phyloP scores from a whole-genome alignment of 495 filamentous ascomycete genomes.

The Neurospora sp. region DNA sequence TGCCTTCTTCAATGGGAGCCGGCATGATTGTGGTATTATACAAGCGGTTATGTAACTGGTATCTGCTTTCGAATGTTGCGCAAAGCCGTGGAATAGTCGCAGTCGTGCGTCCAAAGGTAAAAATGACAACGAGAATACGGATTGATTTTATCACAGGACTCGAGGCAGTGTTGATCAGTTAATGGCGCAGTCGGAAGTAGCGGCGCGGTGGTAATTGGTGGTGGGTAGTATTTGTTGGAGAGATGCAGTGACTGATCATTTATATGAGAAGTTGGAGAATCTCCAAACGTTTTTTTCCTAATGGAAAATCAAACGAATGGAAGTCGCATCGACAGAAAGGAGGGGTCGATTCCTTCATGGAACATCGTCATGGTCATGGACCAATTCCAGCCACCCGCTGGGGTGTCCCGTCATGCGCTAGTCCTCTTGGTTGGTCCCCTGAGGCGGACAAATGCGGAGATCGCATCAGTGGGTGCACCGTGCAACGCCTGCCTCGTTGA shows the following conservation, averaged over 20 bases:
- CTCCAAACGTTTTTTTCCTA: background rate
- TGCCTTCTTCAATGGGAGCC: slow-evolving; percentile 23
- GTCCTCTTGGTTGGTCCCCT: background rate
- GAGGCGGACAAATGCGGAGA: background rate
- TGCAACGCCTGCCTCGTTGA: background rate
- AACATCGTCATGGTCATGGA: background rate
- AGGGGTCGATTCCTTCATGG: background rate
- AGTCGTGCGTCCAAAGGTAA: background rate
- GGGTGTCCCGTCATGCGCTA: background rate
- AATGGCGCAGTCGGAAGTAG: background rate
- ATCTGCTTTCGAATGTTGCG: background rate
- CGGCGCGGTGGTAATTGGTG: background rate
- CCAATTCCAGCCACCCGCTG: background rate
- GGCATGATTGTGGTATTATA: slow-evolving; percentile 20
- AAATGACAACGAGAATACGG: background rate
- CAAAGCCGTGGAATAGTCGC: background rate
- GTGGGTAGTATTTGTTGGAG: background rate
- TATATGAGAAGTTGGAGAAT: background rate
- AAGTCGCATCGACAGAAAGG: background rate
- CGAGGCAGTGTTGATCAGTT: background rate
- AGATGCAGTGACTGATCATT: background rate
- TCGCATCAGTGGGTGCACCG: background rate
- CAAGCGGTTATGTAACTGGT: background rate
- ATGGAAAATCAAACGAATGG: background rate
- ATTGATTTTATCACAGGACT: background rate